Evolutionary conservation across 192 early-diverging fungal species (phyloP).

Genomic region (Gamsiella multidivaricata): DNA sequence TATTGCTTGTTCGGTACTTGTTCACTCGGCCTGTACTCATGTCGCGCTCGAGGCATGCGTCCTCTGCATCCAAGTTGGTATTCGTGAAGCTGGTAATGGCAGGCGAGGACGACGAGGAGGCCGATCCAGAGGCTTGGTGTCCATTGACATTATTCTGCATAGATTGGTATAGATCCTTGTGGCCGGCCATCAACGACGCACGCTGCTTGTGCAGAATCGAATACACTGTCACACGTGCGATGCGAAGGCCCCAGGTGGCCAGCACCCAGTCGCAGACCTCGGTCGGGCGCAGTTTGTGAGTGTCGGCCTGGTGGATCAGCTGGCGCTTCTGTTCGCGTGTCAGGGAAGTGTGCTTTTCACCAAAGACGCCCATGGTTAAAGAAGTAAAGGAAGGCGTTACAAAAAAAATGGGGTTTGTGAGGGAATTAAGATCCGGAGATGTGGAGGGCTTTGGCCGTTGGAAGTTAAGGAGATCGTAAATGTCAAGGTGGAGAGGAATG

Average conservation of each 20-base stretch:
- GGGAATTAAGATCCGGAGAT: not conserved
- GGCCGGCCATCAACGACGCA: constrained; percentile 49
- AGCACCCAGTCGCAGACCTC: constrained; percentile 52
- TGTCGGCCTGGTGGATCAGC: constrained; percentile 50
- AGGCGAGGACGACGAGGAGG: constrained; percentile 3
- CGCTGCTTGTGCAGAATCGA: constrained; percentile 53
- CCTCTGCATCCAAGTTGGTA: not conserved
- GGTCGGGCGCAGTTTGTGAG: constrained; percentile 47
- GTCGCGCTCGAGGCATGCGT: constrained; percentile 21
- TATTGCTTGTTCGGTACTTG: constrained; percentile 18
- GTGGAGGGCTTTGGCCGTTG: not conserved
- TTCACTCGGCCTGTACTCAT: constrained; percentile 12
- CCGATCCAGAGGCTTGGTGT: not conserved
- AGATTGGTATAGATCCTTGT: constrained; percentile 39
- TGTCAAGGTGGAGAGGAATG: too few relatives aligned
- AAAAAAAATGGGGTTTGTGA: not conserved
- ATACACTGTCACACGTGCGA: constrained; percentile 50
- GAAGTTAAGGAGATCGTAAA: not conserved
- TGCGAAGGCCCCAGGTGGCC: constrained; percentile 49
- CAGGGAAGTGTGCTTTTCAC: constrained; percentile 50
- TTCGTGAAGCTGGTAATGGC: constrained; percentile 5
- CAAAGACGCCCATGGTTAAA: constrained; percentile 47
- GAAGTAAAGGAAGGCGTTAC: not conserved
- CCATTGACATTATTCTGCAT: constrained; percentile 21
- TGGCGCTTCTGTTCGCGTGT: constrained; percentile 53